A percentile compares a stretch with the other conserved stretches of the same genome.
phyloP scores from a whole-genome alignment of 1,284 basidiomycete species.

The Fomitiporia mediterranea region DNA sequence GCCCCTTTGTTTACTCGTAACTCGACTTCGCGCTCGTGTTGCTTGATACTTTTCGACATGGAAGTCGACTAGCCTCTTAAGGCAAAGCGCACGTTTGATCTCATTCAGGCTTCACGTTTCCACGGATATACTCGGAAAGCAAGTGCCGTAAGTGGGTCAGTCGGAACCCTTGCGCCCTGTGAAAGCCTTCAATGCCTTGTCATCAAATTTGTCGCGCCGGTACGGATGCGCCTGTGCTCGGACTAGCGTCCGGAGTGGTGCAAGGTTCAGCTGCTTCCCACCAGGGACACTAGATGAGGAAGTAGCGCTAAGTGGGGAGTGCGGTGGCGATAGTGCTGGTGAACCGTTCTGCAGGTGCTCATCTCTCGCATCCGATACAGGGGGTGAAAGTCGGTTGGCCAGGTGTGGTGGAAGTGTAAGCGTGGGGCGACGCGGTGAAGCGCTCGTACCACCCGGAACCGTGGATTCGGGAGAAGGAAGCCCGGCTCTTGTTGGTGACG shows the following conservation, averaged over 20 bases:
- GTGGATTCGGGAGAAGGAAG: constrained; percentile 10
- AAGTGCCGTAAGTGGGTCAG: background rate
- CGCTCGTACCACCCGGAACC: constrained; percentile 3
- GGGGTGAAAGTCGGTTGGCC: constrained; percentile 11
- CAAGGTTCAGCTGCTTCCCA: constrained; percentile 35
- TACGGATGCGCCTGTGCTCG: constrained; percentile 47
- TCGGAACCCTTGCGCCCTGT: constrained; percentile 6
- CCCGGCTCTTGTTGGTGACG: constrained; percentile 20
- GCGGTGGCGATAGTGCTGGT: background rate
- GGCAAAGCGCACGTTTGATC: background rate
- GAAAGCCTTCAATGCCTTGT: constrained; percentile 41
- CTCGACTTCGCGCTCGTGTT: no score
- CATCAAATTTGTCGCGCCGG: constrained; percentile 57
- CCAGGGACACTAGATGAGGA: constrained; percentile 11
- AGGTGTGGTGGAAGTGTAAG: constrained; percentile 8
- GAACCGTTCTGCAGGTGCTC: constrained; percentile 7
- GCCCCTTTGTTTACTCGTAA: no score
- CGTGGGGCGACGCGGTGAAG: constrained; percentile 13
- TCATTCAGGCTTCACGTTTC: background rate
- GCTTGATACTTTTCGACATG: no score
- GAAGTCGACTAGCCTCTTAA: no score
- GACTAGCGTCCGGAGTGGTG: constrained; percentile 50
- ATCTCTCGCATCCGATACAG: constrained; percentile 15
- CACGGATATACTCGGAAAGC: background rate
- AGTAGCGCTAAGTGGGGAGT: constrained; percentile 14